Base-by-base conservation (phyloP, 106 monocot genomes). In the Platanthera guangdongensis region DNA sequence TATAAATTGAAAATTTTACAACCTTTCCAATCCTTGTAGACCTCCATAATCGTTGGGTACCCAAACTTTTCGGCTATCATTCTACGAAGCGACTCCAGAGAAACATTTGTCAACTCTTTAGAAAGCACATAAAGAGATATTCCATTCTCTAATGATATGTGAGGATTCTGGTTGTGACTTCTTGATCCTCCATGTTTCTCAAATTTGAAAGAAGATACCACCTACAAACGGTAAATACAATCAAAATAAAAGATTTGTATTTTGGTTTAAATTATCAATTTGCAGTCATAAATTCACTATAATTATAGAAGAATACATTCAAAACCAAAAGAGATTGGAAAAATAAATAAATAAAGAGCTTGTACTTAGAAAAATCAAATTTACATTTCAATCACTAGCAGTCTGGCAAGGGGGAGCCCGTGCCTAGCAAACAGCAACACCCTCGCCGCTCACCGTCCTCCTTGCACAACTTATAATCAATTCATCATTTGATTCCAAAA, bases 141-240 rank as follows among this genome's bases (percentile, higher is more conserved):
- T 39, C 88, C 86, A 62, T 75, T 88, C 14, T 81, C 62, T 69
- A 93, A 68, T 18, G 82, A 90, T 70, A 92, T 89, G 70, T 90
- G 81, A 78, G 80, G 68, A 50, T 93, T 88, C 68, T 87, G 88
- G 76, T 93, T 84, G 18, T 63, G 72, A 15, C 90, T 82, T 16
- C 71, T 74, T 50, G 74, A 80, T 10, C 77, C 71, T 1, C 90
- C 86, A 78, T 93, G 93, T 18, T 50, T 83, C 77, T 90, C 88
- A 83, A 90, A 90, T 67, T 88, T 75, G 4, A 75, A 53, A 75
- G 88, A 88, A 73, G 76, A 79, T 5, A 86, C 52, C 70, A 84
- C 82, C 93, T 93, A 48, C 65, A 65, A 65, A 28, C 30, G 4
- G 11, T 65, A 65, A 32, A 65, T 59, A 18, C n/a, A 59, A 59